These are phyloP conservation scores for Fraxinus dipetala DNA, from an alignment of 305 asterid species.

Conservation along the genomic window DNA sequence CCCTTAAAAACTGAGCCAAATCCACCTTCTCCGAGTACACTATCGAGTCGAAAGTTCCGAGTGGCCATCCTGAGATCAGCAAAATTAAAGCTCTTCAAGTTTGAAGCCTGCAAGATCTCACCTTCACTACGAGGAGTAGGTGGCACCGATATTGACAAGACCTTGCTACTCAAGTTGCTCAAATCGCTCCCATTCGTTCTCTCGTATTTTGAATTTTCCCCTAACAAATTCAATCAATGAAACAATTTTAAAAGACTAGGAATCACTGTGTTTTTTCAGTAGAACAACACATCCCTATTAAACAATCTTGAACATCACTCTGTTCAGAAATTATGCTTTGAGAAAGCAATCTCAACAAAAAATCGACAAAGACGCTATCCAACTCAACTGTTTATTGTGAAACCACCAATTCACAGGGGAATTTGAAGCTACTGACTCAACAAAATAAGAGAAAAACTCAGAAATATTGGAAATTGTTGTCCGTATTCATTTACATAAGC, in stretches of 20 bases:
- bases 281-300: not conserved
- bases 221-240: not conserved
- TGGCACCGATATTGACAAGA: not conserved
- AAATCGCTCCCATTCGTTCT: not conserved
- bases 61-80: not conserved
- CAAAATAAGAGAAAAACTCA: not conserved
- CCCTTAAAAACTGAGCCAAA: not conserved
- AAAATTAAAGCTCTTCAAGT: not conserved
- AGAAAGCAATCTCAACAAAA: not conserved
- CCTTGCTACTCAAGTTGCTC: not conserved
- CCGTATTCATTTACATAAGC: not conserved
- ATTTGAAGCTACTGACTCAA: not conserved
- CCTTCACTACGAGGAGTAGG: not conserved
- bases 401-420: not conserved
- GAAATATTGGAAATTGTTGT: not conserved
- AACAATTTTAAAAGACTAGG: not conserved
- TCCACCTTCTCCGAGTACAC: conserved; percentile 9
- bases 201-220: not conserved
- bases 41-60: not conserved
- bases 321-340: not conserved
- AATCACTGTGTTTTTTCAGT: not conserved
- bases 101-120: conserved; percentile 1
- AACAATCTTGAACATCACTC: not conserved
- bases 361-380: not conserved
- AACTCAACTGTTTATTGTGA: not conserved